Conservation (phyloP, 1,284 basidiomycete species). For the Ganoderma leucocontextum region DNA sequence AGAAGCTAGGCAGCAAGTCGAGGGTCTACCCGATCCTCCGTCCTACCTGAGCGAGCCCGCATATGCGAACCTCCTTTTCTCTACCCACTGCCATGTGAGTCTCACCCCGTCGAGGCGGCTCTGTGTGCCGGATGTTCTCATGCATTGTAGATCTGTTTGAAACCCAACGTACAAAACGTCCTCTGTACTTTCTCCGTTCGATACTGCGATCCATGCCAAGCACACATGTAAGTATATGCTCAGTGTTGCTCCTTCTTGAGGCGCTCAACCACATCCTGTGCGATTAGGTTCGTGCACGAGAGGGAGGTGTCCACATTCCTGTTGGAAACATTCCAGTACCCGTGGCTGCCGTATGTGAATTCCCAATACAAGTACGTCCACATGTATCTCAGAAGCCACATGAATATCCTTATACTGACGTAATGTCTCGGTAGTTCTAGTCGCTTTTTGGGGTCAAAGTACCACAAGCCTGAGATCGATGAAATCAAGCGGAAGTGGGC, state of each 20-base stretch:
- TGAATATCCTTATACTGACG: neutral
- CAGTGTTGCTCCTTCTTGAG: neutral
- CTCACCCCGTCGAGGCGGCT: neutral
- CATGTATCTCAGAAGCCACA: neutral
- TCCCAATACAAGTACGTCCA: neutral
- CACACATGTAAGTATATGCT: neutral
- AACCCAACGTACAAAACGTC: neutral
- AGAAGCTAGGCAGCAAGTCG: constrained; percentile 19
- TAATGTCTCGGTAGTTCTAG: neutral
- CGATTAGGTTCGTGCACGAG: constrained; percentile 1
- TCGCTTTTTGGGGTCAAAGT: no score
- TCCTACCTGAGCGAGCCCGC: constrained; percentile 26
- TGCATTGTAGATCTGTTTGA: neutral
- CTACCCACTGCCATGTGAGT: constrained; percentile 22
- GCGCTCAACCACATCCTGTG: neutral
- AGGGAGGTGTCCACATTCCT: neutral
- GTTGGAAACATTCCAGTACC: neutral
- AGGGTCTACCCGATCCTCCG: constrained; percentile 23
- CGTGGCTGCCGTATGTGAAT: neutral
- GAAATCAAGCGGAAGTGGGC: neutral
- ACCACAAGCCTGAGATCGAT: constrained; percentile 8
- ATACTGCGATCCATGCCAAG: neutral
- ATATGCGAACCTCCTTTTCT: constrained; percentile 31
- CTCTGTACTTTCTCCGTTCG: neutral
- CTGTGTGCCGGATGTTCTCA: neutral